Evolutionary conservation across 371 early-diverging fungal genomes (phyloP).

Genomic region (Apophysomyces sp.): DNA sequence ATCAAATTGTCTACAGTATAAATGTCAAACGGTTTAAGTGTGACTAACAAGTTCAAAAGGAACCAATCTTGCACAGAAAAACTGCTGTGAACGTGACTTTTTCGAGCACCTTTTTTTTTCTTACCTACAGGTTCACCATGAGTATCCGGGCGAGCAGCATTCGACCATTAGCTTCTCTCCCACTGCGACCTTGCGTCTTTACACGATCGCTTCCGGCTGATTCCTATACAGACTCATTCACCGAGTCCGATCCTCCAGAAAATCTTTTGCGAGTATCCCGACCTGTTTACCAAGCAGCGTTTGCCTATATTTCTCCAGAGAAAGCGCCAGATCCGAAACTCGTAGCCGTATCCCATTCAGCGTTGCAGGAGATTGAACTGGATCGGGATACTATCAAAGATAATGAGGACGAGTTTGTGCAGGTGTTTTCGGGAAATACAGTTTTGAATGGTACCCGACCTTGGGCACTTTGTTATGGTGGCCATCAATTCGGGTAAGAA

Average conservation of each 20-base stretch:
- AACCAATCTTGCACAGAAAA: no score
- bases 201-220: constrained; percentile 37
- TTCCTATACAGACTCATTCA: constrained; percentile 18
- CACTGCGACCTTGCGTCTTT: constrained; percentile 29
- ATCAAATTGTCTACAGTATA: no score
- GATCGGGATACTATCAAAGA: constrained; percentile 28
- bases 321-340: constrained; percentile 43
- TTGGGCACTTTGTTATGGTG: constrained; percentile 86
- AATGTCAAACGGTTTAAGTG: background rate
- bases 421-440: constrained; percentile 46
- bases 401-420: constrained; percentile 22
- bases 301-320: constrained; percentile 61
- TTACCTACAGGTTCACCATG: constrained; percentile 8
- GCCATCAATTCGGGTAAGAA: constrained; percentile 86
- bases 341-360: constrained; percentile 39
- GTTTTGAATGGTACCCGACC: constrained; percentile 58
- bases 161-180: constrained; percentile 23
- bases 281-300: constrained; percentile 62
- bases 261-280: constrained; percentile 40
- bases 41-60: no score
- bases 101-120: no score
- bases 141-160: constrained; percentile 5
- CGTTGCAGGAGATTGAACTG: constrained; percentile 38
- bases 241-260: constrained; percentile 12
- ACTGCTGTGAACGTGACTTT: no score